A percentile compares a stretch with the other conserved stretches of the same genome.
These are phyloP conservation scores for Crithidia thermophila DNA, from an alignment of 208 protist genomes.

Conservation along the genomic window DNA sequence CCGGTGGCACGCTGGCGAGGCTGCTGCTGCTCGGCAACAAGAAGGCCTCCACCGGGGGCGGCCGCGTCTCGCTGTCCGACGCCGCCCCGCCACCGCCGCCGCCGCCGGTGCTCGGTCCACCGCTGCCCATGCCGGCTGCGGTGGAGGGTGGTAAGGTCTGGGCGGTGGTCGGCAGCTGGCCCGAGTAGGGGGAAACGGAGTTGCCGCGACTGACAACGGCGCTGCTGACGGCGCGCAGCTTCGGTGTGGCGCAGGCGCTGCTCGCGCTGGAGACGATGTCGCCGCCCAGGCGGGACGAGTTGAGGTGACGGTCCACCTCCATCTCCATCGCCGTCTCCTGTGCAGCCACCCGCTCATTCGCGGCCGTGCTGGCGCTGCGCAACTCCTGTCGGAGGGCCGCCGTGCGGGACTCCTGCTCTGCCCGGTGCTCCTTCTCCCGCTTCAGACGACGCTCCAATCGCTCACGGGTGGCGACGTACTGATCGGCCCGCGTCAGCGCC, in stretches of 20 bases:
- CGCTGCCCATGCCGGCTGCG: no score
- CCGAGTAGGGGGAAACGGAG: constrained; percentile 12
- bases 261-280: constrained; percentile 29
- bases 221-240: constrained; percentile 17
- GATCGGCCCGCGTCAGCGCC: constrained; percentile 43
- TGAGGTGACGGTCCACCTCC: constrained; percentile 31
- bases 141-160: no score
- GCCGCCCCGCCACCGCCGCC: not conserved
- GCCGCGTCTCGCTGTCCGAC: not conserved
- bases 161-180: not conserved
- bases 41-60: constrained; percentile 4
- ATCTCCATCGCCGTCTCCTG: constrained; percentile 30
- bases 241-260: constrained; percentile 34
- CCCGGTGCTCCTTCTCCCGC: constrained; percentile 31
- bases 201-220: constrained; percentile 17
- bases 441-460: constrained; percentile 58
- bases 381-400: constrained; percentile 51
- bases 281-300: constrained; percentile 16
- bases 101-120: not conserved
- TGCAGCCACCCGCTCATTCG: constrained; percentile 24
- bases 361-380: constrained; percentile 38
- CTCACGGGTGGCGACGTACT: constrained; percentile 49
- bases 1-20: constrained; percentile 1
- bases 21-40: constrained; percentile 22
- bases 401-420: constrained; percentile 32